phyloP scores from a whole-genome alignment of 768 basidiomycete genomes.

The Leucocoprinus leucothites region DNA sequence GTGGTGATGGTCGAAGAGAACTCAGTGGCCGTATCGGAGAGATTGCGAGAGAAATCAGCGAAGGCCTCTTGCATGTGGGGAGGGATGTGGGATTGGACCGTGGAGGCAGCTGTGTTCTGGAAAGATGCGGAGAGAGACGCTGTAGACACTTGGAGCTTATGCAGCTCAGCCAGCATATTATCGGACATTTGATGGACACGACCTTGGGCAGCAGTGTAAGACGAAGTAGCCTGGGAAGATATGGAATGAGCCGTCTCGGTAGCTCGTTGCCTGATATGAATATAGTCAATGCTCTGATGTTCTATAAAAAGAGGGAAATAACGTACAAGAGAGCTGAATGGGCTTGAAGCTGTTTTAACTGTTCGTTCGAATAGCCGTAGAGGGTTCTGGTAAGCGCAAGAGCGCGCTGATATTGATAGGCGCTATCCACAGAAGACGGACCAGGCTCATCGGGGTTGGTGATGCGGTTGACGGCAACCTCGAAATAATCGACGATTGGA shows the following conservation, averaged over 20 bases:
- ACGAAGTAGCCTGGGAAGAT: constrained; percentile 19
- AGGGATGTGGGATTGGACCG: constrained; percentile 43
- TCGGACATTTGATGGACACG: not conserved
- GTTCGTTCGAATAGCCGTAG: constrained; percentile 64
- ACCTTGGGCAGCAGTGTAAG: constrained; percentile 25
- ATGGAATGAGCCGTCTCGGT: constrained; percentile 13
- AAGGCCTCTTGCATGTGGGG: constrained; percentile 59
- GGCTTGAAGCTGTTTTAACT: constrained; percentile 64
- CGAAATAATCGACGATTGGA: constrained; percentile 74
- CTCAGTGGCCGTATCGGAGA: constrained; percentile 48
- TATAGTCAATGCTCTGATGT: constrained; percentile 57
- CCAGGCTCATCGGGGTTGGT: constrained; percentile 44
- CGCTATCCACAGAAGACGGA: constrained; percentile 46
- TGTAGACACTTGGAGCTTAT: not conserved
- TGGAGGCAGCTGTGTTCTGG: constrained; percentile 20
- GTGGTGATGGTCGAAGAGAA: constrained; percentile 48
- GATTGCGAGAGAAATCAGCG: constrained; percentile 42
- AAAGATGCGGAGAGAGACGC: not conserved
- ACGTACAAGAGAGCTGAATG: constrained; percentile 66
- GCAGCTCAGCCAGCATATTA: not conserved
- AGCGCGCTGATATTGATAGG: constrained; percentile 80
- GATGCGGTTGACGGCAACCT: constrained; percentile 48
- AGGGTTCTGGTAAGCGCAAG: constrained; percentile 62
- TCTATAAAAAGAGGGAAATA: constrained; percentile 24
- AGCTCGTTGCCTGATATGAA: not conserved